Conservation (phyloP, 75 land plant species). For the Selaginella tamariscina region DNA sequence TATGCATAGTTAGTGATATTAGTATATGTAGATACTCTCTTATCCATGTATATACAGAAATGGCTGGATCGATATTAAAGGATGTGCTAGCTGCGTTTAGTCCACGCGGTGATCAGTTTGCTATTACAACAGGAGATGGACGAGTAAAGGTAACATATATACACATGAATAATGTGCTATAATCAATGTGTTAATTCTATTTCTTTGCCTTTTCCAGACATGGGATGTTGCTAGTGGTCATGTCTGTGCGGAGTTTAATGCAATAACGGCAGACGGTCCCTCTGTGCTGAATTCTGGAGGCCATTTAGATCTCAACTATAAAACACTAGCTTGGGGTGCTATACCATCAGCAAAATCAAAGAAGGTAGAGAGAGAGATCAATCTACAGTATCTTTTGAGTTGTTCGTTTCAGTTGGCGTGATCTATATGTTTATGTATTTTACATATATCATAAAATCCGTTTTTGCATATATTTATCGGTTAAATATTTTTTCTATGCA, state of each 20-base stretch:
- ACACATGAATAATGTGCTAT: neutral
- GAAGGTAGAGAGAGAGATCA: slow-evolving; percentile 31
- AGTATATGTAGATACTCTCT: too few relatives aligned
- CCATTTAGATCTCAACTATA: slow-evolving; percentile 74
- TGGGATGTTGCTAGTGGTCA: slow-evolving; percentile 81
- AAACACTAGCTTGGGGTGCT: slow-evolving; percentile 72
- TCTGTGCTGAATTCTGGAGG: slow-evolving; percentile 27
- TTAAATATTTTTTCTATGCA: slow-evolving; percentile 24
- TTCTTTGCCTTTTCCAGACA: slow-evolving; percentile 32
- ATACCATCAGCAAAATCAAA: slow-evolving; percentile 15
- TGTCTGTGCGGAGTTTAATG: slow-evolving; percentile 50
- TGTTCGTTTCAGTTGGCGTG: slow-evolving; percentile 7
- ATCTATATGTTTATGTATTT: neutral
- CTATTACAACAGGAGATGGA: slow-evolving; percentile 71
- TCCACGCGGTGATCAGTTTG: slow-evolving; percentile 47
- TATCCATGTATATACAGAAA: too few relatives aligned
- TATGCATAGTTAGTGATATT: too few relatives aligned
- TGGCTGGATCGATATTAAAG: slow-evolving; percentile 35
- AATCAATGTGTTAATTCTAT: neutral
- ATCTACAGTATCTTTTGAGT: neutral
- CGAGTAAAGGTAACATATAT: slow-evolving; percentile 56
- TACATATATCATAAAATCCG: too few relatives aligned
- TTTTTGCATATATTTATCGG: too few relatives aligned
- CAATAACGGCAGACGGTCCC: slow-evolving; percentile 24
- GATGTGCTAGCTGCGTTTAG: slow-evolving; percentile 64